Base-by-base conservation (phyloP, 495 filamentous ascomycete species). In the Trichoderma gamsii region DNA sequence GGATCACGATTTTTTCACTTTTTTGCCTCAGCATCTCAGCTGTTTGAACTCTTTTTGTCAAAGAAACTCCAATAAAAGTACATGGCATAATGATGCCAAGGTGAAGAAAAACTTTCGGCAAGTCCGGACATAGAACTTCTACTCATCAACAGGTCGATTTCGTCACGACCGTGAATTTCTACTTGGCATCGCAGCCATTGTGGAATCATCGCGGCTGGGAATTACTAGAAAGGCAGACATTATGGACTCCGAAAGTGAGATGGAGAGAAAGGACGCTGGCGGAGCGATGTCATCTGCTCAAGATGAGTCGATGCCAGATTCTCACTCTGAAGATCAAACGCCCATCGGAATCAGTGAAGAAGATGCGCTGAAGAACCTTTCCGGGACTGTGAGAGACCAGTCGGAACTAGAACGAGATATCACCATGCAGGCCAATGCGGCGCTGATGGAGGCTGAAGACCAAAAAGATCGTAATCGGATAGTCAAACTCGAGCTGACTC, bases 391-490 rank as follows among this genome's bases (percentile, higher is more conserved):
- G 41, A 88, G 91, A 35, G 84, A 95, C 73, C 93, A 97, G 74
- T 89, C 93, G 77, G 92, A 96, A 66, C 82, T 94, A 3, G 90
- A 94, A 72, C 83, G 89, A 68, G 91, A 93, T 64, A 88, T 93
- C 69, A 84, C 81, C 12, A 70, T 78, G 18, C 81, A 96, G 80
- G 93, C 94, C 1, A 92, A 92, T 71, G 84, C 86, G 69, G 79
- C 91, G 13, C 82, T 97, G 61, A 86, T 85, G 35, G 90, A 93
- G 70, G 89, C 90, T 72, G 93, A 94, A 29, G 89, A 97, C 74
- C 91, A 95, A 77, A 86, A 89, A 65, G 95, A 99, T 71, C 84
- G 87, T 68, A 95, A 92, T 74, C 86, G 94, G 68, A 85, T 97
- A 65, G 90, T 94, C 65, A 95, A 92, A 75, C 87, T 90, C 1